These are phyloP conservation scores for Lentinula raphanica DNA, from an alignment of 768 basidiomycete genomes.

Conservation along the genomic window DNA sequence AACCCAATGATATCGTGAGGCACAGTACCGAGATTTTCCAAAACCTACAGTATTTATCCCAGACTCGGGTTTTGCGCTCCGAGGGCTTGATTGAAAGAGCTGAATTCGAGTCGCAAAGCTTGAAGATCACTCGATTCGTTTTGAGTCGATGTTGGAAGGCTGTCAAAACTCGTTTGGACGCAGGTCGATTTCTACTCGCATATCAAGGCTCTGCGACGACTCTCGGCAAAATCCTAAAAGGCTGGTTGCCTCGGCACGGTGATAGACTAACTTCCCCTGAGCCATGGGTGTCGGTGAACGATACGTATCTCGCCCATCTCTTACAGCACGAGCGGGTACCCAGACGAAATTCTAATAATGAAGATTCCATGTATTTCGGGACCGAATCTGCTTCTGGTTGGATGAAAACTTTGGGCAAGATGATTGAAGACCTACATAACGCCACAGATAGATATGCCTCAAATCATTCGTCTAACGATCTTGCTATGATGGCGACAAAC, in stretches of 20 bases:
- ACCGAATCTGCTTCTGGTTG: background rate
- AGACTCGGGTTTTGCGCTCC: background rate
- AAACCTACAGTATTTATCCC: background rate
- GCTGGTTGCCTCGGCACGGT: background rate
- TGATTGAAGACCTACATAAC: background rate
- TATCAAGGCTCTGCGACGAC: background rate
- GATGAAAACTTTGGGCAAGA: slow-evolving; percentile 1
- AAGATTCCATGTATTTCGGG: background rate
- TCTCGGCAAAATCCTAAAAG: background rate
- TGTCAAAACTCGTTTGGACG: slow-evolving; percentile 1
- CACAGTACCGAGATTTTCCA: background rate
- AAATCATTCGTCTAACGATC: background rate
- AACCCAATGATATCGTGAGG: background rate
- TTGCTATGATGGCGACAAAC: background rate
- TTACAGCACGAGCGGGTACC: background rate
- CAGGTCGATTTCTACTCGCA: background rate
- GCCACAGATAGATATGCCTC: background rate
- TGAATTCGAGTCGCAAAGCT: background rate
- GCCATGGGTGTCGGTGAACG: background rate
- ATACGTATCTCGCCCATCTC: background rate
- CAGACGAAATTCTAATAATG: background rate
- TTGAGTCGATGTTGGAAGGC: background rate
- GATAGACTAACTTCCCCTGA: background rate
- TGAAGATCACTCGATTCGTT: background rate
- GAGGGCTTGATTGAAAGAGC: background rate